These are phyloP conservation scores for Suillus lakei DNA, from an alignment of 768 basidiomycete species.

Conservation along the genomic window DNA sequence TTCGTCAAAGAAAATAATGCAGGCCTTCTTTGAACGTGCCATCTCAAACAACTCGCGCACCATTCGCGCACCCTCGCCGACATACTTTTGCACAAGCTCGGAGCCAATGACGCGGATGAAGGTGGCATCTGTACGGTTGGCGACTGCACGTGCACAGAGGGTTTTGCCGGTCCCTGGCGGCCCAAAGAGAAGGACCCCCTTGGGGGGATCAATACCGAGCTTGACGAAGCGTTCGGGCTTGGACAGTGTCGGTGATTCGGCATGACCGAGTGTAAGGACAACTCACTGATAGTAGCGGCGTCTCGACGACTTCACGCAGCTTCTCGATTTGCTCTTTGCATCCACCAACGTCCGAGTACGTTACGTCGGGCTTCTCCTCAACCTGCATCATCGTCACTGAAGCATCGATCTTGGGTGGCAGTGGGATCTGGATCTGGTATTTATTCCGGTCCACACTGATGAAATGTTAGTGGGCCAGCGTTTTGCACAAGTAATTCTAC, in stretches of 20 bases:
- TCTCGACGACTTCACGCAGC: constrained; percentile 96
- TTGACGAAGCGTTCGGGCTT: constrained; percentile 99
- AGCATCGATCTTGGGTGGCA: constrained; percentile 98
- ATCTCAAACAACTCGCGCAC: constrained; percentile 99
- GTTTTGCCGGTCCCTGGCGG: constrained; percentile 99
- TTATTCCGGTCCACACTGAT: constrained; percentile 90
- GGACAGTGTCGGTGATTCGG: constrained; percentile 21
- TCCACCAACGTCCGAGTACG: constrained; percentile 96
- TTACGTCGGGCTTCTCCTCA: constrained; percentile 97
- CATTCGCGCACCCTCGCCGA: constrained; percentile 99
- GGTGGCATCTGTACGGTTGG: constrained; percentile 97
- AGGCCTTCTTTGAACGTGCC: constrained; percentile 98
- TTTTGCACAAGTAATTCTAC: constrained; percentile 27
- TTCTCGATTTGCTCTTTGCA: constrained; percentile 99
- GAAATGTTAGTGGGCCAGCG: constrained; percentile 13
- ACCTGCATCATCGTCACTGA: constrained; percentile 99
- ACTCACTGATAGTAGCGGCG: constrained; percentile 89
- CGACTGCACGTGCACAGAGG: constrained; percentile 96
- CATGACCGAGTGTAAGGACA: neutral
- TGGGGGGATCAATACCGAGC: constrained; percentile 98
- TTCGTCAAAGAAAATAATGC: constrained; percentile 99
- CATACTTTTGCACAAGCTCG: constrained; percentile 99
- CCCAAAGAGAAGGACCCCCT: constrained; percentile 95
- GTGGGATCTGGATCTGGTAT: constrained; percentile 98
- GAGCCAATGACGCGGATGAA: constrained; percentile 99